Percentiles rank a stretch among this genome's conserved stretches.
phyloP scores from a whole-genome alignment of 805 yeast species.

The Hanseniaspora singularis region DNA sequence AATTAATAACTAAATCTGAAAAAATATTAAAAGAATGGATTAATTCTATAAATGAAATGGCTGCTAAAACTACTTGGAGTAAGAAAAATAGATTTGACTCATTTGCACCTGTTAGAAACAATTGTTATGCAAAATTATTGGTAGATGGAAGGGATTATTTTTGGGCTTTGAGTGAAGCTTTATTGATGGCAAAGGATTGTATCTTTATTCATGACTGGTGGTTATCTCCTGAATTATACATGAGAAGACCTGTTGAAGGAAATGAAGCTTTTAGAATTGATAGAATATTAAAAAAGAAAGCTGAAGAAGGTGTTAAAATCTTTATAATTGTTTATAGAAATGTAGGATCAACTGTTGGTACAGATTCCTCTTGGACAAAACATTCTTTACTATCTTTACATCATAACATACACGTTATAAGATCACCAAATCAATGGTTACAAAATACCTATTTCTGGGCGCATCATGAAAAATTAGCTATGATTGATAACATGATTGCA shows the following conservation, averaged over 20 bases:
- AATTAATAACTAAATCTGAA: constrained; percentile 55
- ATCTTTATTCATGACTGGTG: constrained; percentile 98
- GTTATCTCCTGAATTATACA: constrained; percentile 86
- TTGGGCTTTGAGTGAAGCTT: constrained; percentile 90
- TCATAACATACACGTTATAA: constrained; percentile 73
- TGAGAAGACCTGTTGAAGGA: constrained; percentile 89
- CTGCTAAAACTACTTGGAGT: constrained; percentile 58
- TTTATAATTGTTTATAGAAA: constrained; percentile 86
- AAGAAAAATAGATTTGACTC: constrained; percentile 65
- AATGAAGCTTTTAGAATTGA: constrained; percentile 91
- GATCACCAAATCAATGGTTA: constrained; percentile 90
- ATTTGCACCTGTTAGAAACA: constrained; percentile 81
- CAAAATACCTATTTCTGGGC: constrained; percentile 98
- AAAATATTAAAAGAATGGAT: constrained; percentile 63
- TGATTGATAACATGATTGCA: constrained; percentile 77
- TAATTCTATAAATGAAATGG: constrained; percentile 58
- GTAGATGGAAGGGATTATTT: constrained; percentile 93
- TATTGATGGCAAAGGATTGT: constrained; percentile 86
- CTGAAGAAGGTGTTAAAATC: constrained; percentile 88
- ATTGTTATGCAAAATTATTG: constrained; percentile 89
- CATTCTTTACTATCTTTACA: constrained; percentile 80
- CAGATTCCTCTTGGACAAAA: constrained; percentile 88
- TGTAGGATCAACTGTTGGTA: constrained; percentile 84
- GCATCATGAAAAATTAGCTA: constrained; percentile 86
- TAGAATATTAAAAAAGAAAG: constrained; percentile 73